A percentile compares a stretch with the other conserved stretches of the same genome.
These are phyloP conservation scores for Triticum dicoccoides DNA, from an alignment of 176 grass and related monocot species.

Conservation along the genomic window DNA sequence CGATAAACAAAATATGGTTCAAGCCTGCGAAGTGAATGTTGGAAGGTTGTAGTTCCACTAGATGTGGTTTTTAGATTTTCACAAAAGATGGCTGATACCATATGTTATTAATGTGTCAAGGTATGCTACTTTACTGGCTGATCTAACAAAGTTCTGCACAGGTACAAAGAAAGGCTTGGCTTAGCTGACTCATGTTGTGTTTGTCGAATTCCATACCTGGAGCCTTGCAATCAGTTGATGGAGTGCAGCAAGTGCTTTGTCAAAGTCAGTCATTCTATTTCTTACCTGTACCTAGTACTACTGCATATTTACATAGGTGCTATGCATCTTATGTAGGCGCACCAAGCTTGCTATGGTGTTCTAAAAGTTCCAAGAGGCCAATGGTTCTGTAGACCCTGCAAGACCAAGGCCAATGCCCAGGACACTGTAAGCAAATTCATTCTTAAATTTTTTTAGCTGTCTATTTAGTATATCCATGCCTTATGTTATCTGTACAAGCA, in stretches of 20 bases:
- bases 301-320: slow-evolving; percentile 33
- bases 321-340: slow-evolving; percentile 64
- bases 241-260: slow-evolving; percentile 76
- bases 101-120: slow-evolving; percentile 19
- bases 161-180: slow-evolving; percentile 34
- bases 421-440: slow-evolving; percentile 54
- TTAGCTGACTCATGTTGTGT: slow-evolving; percentile 83
- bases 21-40: slow-evolving; percentile 30
- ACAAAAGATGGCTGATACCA: not conserved
- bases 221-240: slow-evolving; percentile 72
- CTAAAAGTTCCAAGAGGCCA: slow-evolving; percentile 68
- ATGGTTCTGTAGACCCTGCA: slow-evolving; percentile 96
- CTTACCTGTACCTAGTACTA: slow-evolving; percentile 8
- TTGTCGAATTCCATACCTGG: slow-evolving; percentile 71
- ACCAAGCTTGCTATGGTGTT: slow-evolving; percentile 98
- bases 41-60: slow-evolving; percentile 46
- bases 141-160: slow-evolving; percentile 27
- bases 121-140: slow-evolving; percentile 1
- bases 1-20: slow-evolving; percentile 26
- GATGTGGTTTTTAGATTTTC: slow-evolving; percentile 4
- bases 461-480: slow-evolving; percentile 2
- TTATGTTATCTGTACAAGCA: not conserved
- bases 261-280: slow-evolving; percentile 51
- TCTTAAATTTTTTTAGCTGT: not conserved
- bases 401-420: slow-evolving; percentile 39